Conservation (phyloP, 331 rosid species). For the Pyrus hybrid region DNA sequence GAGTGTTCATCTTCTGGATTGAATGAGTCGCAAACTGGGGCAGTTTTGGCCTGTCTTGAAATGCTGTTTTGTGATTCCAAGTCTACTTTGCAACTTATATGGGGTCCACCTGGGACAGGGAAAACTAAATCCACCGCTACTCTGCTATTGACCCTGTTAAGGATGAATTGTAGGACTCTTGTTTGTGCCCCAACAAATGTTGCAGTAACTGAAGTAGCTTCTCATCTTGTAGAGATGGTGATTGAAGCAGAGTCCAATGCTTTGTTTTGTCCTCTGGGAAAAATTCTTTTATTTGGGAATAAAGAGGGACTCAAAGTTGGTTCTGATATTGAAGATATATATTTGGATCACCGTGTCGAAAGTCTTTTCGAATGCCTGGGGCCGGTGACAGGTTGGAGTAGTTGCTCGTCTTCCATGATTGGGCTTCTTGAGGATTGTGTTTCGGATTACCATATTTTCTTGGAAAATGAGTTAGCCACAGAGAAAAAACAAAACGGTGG, state of each 20-base stretch:
- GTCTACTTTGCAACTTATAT: conserved; percentile 41
- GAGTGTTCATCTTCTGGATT: conserved; percentile 18
- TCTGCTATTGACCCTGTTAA: conserved; percentile 36
- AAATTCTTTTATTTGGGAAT: conserved; percentile 48
- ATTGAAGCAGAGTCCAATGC: background rate
- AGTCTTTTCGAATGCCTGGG: conserved; percentile 37
- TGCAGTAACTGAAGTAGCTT: conserved; percentile 46
- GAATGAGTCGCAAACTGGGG: conserved; percentile 47
- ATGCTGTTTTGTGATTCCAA: conserved; percentile 30
- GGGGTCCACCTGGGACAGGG: conserved; percentile 81
- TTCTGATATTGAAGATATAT: conserved; percentile 20
- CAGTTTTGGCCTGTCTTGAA: conserved; percentile 41
- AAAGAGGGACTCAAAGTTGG: conserved; percentile 30
- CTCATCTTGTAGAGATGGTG: conserved; percentile 40
- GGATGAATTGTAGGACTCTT: conserved; percentile 37
- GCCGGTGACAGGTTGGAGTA: conserved; percentile 45
- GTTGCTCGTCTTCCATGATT: conserved; percentile 43
- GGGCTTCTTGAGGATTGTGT: conserved; percentile 51
- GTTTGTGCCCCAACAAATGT: conserved; percentile 70
- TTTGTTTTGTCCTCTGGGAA: conserved; percentile 33
- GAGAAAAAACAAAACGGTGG: conserved; percentile 16
- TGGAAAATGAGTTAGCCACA: conserved; percentile 31
- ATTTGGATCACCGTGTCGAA: conserved; percentile 23
- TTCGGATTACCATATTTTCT: conserved; percentile 37
- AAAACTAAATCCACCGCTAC: conserved; percentile 48